phyloP scores from a whole-genome alignment of 768 basidiomycete species.

The Kwoniella sp. region DNA sequence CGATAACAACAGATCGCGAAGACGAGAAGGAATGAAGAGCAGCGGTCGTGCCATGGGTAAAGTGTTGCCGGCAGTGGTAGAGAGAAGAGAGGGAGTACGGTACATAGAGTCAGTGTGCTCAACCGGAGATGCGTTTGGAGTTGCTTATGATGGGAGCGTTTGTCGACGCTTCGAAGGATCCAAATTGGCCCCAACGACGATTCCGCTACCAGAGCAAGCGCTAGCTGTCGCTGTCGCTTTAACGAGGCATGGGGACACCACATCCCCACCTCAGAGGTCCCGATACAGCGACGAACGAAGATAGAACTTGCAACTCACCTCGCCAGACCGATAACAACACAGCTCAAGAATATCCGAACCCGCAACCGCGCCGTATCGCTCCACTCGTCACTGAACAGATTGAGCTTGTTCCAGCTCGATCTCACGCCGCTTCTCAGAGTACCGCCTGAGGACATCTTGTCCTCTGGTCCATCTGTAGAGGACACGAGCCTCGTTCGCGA shows the following conservation, averaged over 20 bases:
- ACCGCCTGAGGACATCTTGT: neutral
- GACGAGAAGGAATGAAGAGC: neutral
- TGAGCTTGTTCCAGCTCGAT: conserved; percentile 3
- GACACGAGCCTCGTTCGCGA: conserved; percentile 14
- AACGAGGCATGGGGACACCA: too few species aligned
- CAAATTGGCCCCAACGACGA: too few species aligned
- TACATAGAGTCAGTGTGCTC: too few species aligned
- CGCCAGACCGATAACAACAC: conserved; percentile 26
- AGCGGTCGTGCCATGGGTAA: neutral
- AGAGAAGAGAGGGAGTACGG: neutral
- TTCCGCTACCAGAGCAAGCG: too few species aligned
- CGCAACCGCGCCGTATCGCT: conserved; percentile 11
- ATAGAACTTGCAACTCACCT: conserved; percentile 37
- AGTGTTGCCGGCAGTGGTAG: neutral
- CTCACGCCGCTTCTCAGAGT: too few species aligned
- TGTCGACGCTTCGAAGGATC: too few species aligned
- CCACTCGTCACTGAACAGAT: conserved; percentile 15
- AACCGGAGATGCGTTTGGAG: too few species aligned
- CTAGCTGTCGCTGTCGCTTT: too few species aligned
- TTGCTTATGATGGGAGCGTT: too few species aligned
- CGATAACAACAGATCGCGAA: neutral
- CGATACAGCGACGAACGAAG: too few species aligned
- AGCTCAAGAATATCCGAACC: conserved; percentile 13
- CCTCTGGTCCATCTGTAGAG: neutral
- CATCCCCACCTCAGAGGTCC: too few species aligned